phyloP scores from a whole-genome alignment of 1,284 basidiomycete species.

The Microbotryum lychnidis-dioicae region DNA sequence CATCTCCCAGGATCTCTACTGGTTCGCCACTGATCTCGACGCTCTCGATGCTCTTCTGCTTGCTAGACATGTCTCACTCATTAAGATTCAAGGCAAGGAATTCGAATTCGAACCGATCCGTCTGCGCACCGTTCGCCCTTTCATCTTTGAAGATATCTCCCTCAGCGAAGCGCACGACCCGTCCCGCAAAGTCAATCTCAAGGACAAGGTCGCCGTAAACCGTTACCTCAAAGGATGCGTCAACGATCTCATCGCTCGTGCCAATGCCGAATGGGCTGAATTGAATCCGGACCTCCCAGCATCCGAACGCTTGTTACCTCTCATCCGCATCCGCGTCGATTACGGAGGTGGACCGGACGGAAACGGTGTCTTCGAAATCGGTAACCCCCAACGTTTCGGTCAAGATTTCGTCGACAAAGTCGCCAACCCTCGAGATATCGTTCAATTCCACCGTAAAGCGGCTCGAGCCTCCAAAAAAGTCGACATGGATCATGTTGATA shows the following conservation, averaged over 20 bases:
- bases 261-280: conserved; percentile 69
- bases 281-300: conserved; percentile 53
- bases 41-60: background rate
- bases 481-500: conserved; percentile 33
- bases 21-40: background rate
- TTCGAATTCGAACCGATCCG: conserved; percentile 78
- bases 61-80: conserved; percentile 71
- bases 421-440: conserved; percentile 87
- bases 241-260: conserved; percentile 66
- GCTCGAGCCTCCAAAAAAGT: conserved; percentile 29
- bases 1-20: background rate
- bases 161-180: conserved; percentile 67
- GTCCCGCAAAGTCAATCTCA: conserved; percentile 59
- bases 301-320: conserved; percentile 62
- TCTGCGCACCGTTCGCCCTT: conserved; percentile 85
- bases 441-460: conserved; percentile 62
- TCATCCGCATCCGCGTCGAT: conserved; percentile 85
- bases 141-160: conserved; percentile 78
- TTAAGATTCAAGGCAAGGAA: conserved; percentile 76
- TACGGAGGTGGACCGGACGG: conserved; percentile 47
- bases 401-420: conserved; percentile 86
- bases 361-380: conserved; percentile 71
- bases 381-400: conserved; percentile 92
- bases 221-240: conserved; percentile 71
- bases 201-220: conserved; percentile 68